Conservation (phyloP, 331 rosid species). For the Quercus tomentella region DNA sequence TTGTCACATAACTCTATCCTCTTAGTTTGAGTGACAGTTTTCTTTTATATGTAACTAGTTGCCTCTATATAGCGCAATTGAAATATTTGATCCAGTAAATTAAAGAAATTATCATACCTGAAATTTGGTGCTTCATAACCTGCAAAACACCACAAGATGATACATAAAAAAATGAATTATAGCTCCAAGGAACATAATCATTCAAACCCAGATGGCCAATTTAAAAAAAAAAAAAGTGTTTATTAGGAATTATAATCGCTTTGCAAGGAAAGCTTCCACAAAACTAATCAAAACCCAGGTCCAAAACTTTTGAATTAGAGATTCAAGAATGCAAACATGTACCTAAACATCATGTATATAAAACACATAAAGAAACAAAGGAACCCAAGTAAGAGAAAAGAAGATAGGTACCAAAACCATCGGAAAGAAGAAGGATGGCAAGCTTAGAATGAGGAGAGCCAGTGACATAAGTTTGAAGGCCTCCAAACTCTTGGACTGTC, state of each 20-base stretch:
- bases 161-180: not conserved
- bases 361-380: not conserved
- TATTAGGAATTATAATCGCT: too few species aligned
- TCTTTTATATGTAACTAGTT: too few species aligned
- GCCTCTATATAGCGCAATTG: not conserved
- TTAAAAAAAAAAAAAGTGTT: too few species aligned
- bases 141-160: constrained; percentile 21
- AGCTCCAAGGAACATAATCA: not conserved
- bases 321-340: too few species aligned
- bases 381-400: not conserved
- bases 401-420: constrained; percentile 35
- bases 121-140: constrained; percentile 63
- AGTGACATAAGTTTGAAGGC: constrained; percentile 36
- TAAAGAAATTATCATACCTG: constrained; percentile 19
- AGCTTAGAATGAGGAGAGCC: constrained; percentile 38
- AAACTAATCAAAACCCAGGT: too few species aligned
- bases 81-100: not conserved
- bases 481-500: constrained; percentile 29
- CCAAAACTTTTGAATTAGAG: too few species aligned
- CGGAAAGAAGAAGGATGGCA: constrained; percentile 46
- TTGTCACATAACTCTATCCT: not conserved
- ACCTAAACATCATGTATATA: not conserved
- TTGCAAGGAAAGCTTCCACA: too few species aligned
- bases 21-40: not conserved
- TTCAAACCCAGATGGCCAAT: too few species aligned